Evolutionary conservation across 2,329 filamentous ascomycete species (phyloP).

Genomic region (Torrubiella hemipterigena): DNA sequence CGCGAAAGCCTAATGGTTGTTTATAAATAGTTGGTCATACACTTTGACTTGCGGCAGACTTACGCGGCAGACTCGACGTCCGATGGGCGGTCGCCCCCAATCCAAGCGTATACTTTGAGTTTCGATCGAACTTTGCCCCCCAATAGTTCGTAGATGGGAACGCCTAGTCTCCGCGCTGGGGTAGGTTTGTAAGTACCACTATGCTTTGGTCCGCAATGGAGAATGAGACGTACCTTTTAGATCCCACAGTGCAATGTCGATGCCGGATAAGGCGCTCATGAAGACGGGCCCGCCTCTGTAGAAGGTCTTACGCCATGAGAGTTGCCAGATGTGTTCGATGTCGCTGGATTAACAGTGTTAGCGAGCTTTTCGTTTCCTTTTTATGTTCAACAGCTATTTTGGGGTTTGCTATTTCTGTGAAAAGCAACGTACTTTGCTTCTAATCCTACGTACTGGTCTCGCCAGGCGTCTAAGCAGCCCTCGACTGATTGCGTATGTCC

Average conservation of each 20-base stretch:
- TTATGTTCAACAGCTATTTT: background rate
- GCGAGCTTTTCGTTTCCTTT: too few species aligned
- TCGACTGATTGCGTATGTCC: conserved; percentile 65
- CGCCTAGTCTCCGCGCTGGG: conserved; percentile 33
- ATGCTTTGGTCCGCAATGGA: rapidly evolving
- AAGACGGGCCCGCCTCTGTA: conserved; percentile 70
- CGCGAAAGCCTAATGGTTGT: conserved; percentile 33
- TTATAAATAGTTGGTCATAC: background rate
- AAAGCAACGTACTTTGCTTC: conserved; percentile 52
- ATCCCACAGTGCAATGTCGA: conserved; percentile 74
- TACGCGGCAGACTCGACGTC: conserved; percentile 54
- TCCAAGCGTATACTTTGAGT: conserved; percentile 66
- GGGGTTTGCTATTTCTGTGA: background rate
- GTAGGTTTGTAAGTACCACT: background rate
- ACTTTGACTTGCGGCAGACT: conserved; percentile 9
- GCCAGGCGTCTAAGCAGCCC: conserved; percentile 58
- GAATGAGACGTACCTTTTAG: conserved; percentile 39
- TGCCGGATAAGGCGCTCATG: conserved; percentile 66
- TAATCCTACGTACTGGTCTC: conserved; percentile 47
- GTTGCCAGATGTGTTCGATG: conserved; percentile 74
- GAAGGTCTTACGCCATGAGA: conserved; percentile 58
- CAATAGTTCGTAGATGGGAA: conserved; percentile 62
- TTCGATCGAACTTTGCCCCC: conserved; percentile 63
- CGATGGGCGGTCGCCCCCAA: conserved; percentile 58
- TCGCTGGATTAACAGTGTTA: conserved; percentile 47